Evolutionary conservation across 2,329 filamentous ascomycete genomes (phyloP).

Genomic region (Chaetomiaceae sp.): DNA sequence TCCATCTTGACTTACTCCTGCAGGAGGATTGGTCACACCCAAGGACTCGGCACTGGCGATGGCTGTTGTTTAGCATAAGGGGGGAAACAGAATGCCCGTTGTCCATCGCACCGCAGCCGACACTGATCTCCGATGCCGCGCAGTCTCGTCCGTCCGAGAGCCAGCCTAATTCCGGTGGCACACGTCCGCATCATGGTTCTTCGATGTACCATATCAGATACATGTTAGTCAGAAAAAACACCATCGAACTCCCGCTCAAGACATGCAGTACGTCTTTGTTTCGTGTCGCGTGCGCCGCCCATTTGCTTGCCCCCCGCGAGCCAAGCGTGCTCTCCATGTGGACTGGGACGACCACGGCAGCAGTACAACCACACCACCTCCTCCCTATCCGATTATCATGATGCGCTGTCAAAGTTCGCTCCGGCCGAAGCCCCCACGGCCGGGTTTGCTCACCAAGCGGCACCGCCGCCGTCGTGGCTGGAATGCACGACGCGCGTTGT

Average conservation of each 20-base stretch:
- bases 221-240: not conserved
- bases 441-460: not conserved
- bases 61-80: not conserved
- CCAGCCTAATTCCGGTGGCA: slow-evolving; percentile 2
- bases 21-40: slow-evolving; percentile 10
- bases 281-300: slow-evolving; percentile 1
- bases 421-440: slow-evolving; percentile 11
- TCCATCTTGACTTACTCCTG: not conserved
- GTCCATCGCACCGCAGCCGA: not conserved
- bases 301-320: slow-evolving; percentile 3
- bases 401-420: not conserved
- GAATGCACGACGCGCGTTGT: slow-evolving; percentile 3
- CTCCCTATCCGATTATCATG: not conserved
- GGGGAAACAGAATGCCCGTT: not conserved
- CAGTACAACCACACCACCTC: slow-evolving; percentile 11
- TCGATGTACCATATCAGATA: not conserved
- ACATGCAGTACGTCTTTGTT: slow-evolving; percentile 4
- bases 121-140: not conserved
- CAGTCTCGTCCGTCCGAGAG: not conserved
- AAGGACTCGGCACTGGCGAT: slow-evolving; percentile 1
- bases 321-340: not conserved
- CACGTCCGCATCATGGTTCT: not conserved
- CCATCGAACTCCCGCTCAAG: not conserved
- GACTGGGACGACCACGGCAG: not conserved
- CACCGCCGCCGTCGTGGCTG: not conserved